Conservation (phyloP, 208 protist genomes). For the Leishmania mexicana region DNA sequence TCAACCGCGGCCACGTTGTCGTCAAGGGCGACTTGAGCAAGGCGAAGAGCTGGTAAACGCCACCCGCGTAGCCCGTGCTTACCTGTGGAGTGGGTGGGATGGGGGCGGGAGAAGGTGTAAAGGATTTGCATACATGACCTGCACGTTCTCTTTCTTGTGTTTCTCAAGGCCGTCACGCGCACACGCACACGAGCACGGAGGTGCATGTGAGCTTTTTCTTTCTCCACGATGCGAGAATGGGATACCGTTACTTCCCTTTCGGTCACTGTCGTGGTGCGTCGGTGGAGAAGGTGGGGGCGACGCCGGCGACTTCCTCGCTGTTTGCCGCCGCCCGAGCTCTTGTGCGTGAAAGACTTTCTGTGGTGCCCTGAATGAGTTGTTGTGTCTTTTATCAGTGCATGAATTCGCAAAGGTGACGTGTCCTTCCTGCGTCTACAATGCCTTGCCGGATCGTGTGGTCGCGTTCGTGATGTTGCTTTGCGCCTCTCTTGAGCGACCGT, state of each 20-base stretch:
- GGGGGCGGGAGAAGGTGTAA: neutral
- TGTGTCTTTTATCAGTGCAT: neutral
- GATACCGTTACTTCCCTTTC: neutral
- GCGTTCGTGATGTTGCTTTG: neutral
- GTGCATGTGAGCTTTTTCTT: neutral
- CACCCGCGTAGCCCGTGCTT: neutral
- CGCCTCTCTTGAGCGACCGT: neutral
- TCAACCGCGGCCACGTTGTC: conserved; percentile 40
- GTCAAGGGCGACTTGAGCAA: conserved; percentile 59
- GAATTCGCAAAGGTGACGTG: neutral
- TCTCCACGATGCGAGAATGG: neutral
- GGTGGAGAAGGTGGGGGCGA: neutral
- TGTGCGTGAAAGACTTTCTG: neutral
- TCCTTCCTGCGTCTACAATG: neutral
- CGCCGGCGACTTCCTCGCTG: neutral
- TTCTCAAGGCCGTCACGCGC: neutral
- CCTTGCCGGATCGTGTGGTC: neutral
- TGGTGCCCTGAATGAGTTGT: neutral
- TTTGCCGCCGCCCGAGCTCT: neutral
- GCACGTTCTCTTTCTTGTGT: neutral
- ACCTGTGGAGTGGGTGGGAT: neutral
- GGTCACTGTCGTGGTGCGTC: neutral
- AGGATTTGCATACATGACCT: neutral
- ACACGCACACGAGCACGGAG: neutral
- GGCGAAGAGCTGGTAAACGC: conserved; percentile 41